Evolutionary conservation across 192 early-diverging fungal genomes (phyloP), one percentile per base, ranked within the genome.

Genomic region (Bifiguratus adelaidae): DNA sequence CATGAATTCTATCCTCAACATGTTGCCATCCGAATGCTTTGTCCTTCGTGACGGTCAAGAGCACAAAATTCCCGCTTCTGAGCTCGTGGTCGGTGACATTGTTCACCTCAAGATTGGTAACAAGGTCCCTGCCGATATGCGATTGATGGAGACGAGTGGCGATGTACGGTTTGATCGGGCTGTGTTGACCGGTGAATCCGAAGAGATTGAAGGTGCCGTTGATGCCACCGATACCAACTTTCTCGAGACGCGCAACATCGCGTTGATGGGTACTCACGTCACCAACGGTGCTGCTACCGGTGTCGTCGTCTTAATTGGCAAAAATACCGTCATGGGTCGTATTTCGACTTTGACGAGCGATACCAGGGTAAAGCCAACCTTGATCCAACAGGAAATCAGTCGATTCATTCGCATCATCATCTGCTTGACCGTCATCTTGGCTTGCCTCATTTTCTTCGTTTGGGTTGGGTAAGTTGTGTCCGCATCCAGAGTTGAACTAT

Each of bases 211-310:
- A 21, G 84, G 71, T 7, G 70, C 69, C 4, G 61, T 62, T 29
- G 52, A 67, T 9, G 34, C 50, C 29, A 91, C 86, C 5, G 81
- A 81, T 63, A 70, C 74, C 2, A 85, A 79, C 48, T 72, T 78
- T 44, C 51, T 89, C 30, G 89, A 89, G 67, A 77, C 82, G 19
- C 70, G 77, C 44, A 92, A 91, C 52, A 70, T 94, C 58, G 86
- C 80, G 23, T 73, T 94, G 40, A 76, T 78, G 69, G 75, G 62
- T 5, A 65, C 58, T 4, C 64, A 73, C 43, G 71, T 89, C 12
- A 74, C 77, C 5, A 71, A 86, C 47, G 91, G 91, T 28, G 60
- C 53, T 23, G 81, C 69, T 47, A 63, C 61, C 3, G 91, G 80
- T 41, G 64, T 94, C 7, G 91, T 94, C 1, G 65, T 90, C 16